Percentiles rank a stretch among this genome's conserved stretches.
phyloP scores from a whole-genome alignment of 176 grass and related monocot species.

The Puccinellia tenuiflora region DNA sequence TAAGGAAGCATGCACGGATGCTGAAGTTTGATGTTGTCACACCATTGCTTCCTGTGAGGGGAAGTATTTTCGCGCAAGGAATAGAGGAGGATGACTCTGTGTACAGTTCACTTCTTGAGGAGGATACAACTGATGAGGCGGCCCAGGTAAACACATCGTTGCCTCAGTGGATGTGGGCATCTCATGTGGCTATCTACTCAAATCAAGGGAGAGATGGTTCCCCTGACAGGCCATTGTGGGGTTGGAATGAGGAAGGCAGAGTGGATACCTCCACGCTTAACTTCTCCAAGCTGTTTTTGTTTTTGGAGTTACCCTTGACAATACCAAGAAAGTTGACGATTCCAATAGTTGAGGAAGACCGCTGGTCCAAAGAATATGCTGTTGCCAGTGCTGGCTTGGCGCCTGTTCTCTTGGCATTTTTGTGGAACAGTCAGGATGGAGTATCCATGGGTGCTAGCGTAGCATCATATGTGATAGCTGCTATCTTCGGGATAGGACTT shows the following conservation, averaged over 20 bases:
- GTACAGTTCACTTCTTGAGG: constrained; percentile 79
- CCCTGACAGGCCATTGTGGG: constrained; percentile 90
- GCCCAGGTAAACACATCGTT: constrained; percentile 52
- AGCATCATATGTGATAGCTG: constrained; percentile 48
- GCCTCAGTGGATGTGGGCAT: constrained; percentile 99
- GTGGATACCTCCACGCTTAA: constrained; percentile 37
- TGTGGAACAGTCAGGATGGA: constrained; percentile 58
- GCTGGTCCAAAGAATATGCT: constrained; percentile 87
- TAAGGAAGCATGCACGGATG: constrained; percentile 80
- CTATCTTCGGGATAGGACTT: constrained; percentile 45
- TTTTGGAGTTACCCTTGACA: constrained; percentile 78
- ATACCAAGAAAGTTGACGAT: constrained; percentile 93
- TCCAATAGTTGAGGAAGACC: constrained; percentile 80
- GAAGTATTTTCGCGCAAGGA: constrained; percentile 71
- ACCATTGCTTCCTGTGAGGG: constrained; percentile 81
- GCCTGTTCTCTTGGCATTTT: constrained; percentile 70
- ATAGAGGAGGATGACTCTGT: constrained; percentile 62
- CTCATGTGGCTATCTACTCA: constrained; percentile 96
- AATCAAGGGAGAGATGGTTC: constrained; percentile 63
- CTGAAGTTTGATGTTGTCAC: constrained; percentile 84
- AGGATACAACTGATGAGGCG: constrained; percentile 46
- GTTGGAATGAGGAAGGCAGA: constrained; percentile 88
- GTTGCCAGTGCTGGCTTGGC: constrained; percentile 69
- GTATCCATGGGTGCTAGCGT: constrained; percentile 34
- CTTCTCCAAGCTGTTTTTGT: constrained; percentile 63